Evolutionary conservation across 352 stramenopile species (phyloP).

Genomic region (Pythium catenulatum): DNA sequence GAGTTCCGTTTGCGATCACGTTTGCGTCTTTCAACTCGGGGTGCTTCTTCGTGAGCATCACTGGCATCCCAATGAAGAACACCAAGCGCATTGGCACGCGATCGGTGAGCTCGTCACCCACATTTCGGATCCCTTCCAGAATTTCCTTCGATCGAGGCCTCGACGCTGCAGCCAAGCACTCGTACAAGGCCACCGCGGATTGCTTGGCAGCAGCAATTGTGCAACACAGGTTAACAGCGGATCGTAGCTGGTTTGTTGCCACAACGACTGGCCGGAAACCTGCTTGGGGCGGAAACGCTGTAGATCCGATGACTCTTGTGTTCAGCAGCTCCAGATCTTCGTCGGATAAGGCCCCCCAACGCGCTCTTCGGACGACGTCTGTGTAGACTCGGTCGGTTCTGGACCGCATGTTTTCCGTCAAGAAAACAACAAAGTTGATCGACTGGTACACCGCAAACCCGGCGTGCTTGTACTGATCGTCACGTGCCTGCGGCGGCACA

Average conservation of each 20-base stretch:
- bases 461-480: slow-evolving; percentile 8
- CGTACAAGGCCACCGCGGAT: background rate
- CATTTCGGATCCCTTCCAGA: background rate
- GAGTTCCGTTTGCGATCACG: background rate
- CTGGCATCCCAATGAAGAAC: background rate
- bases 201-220: background rate
- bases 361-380: slow-evolving; percentile 15
- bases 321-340: background rate
- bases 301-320: background rate
- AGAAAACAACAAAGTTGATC: slow-evolving; percentile 58
- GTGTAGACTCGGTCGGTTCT: slow-evolving; percentile 32
- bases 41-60: background rate
- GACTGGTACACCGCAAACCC: slow-evolving; percentile 40
- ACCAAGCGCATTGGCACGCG: background rate
- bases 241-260: background rate
- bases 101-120: background rate
- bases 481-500: too few species aligned
- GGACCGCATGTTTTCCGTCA: slow-evolving; percentile 47
- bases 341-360: background rate
- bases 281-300: background rate
- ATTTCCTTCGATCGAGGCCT: background rate
- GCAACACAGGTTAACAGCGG: background rate
- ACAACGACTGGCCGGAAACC: slow-evolving; percentile 1
- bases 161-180: background rate
- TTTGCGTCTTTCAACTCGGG: background rate